Conservation (phyloP, 1,284 basidiomycete genomes). For the Rhodofomes roseus region DNA sequence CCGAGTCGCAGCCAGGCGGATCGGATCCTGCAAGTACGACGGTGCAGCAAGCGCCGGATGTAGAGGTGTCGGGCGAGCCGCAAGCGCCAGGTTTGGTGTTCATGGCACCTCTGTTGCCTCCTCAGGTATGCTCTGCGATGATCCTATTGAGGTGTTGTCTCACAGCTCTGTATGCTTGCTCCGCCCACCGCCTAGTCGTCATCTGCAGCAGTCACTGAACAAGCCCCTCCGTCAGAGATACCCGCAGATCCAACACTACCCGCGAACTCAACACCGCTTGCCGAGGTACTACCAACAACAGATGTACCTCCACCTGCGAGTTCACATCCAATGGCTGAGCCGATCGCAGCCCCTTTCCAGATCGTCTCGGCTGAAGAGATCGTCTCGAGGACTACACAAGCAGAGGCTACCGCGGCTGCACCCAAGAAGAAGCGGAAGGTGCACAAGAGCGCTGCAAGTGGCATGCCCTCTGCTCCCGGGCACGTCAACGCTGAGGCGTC, state of each 20-base stretch:
- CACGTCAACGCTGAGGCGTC: slow-evolving; percentile 2
- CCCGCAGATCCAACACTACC: not conserved
- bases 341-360: not conserved
- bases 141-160: not conserved
- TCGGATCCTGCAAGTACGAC: not conserved
- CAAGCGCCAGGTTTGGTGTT: slow-evolving; percentile 14
- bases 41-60: not conserved
- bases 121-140: not conserved
- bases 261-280: not conserved
- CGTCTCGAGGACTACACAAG: not conserved
- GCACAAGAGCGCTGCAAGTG: not conserved
- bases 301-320: not conserved
- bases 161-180: not conserved
- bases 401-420: not conserved
- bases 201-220: not conserved
- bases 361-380: not conserved
- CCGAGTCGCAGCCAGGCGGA: not conserved
- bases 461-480: not conserved
- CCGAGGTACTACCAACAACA: slow-evolving; percentile 7
- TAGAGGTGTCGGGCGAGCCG: not conserved
- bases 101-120: slow-evolving; percentile 16
- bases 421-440: slow-evolving; percentile 14
- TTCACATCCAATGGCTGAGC: not conserved
- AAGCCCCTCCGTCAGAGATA: too few species aligned
- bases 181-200: not conserved